Percentiles rank a stretch among this genome's conserved stretches.
These are phyloP conservation scores for Choanephora cucurbitarum DNA, from an alignment of 371 early-diverging fungal genomes.

Conservation along the genomic window DNA sequence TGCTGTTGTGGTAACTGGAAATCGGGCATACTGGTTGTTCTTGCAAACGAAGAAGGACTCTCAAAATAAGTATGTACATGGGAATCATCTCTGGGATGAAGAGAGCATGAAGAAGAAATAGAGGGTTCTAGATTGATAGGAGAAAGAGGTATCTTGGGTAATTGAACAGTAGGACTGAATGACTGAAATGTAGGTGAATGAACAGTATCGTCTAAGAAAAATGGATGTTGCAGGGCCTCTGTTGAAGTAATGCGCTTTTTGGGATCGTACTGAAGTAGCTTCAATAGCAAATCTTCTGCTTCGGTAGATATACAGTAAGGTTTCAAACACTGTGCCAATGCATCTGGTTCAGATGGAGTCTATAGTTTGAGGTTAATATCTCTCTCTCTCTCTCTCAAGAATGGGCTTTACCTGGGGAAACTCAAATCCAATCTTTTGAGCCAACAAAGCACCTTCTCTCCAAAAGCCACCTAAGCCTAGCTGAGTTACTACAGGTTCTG, in stretches of 20 bases:
- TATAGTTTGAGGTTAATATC: neutral
- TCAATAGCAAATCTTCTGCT: slow-evolving; percentile 27
- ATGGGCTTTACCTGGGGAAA: slow-evolving; percentile 58
- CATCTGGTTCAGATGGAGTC: slow-evolving; percentile 3
- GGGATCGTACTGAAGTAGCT: slow-evolving; percentile 83
- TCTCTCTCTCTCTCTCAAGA: neutral
- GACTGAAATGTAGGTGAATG: neutral
- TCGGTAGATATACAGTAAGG: slow-evolving; percentile 9
- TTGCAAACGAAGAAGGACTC: too few relatives aligned
- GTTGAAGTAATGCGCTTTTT: slow-evolving; percentile 75
- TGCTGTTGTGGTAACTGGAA: too few relatives aligned
- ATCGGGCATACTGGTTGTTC: too few relatives aligned
- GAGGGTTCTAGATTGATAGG: too few relatives aligned
- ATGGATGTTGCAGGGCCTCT: slow-evolving; percentile 64
- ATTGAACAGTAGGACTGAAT: too few relatives aligned
- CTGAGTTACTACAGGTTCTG: slow-evolving; percentile 3
- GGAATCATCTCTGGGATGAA: too few relatives aligned
- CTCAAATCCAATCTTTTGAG: slow-evolving; percentile 57
- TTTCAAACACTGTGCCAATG: slow-evolving; percentile 1
- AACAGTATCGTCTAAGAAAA: slow-evolving; percentile 53
- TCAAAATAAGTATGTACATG: too few relatives aligned
- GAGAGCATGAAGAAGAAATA: too few relatives aligned
- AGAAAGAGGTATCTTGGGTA: too few relatives aligned
- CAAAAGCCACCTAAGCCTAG: slow-evolving; percentile 58
- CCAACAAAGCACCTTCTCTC: slow-evolving; percentile 68